Evolutionary conservation across 192 early-diverging fungal genomes (phyloP).

Genomic region (Polychytrium aggregatum): DNA sequence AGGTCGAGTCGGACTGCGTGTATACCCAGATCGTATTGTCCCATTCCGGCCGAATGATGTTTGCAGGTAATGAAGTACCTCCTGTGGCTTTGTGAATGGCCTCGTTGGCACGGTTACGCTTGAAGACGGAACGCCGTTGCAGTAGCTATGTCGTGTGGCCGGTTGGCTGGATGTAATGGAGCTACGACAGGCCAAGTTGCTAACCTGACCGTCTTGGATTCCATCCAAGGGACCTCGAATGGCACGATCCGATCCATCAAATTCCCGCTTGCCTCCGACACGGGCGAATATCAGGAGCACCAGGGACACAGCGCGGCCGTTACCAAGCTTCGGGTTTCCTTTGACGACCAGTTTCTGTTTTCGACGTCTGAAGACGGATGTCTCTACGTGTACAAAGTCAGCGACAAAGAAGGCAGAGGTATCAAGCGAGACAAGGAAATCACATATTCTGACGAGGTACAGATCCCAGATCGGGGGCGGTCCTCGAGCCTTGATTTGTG

Average conservation of each 20-base stretch:
- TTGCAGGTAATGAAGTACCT: slow-evolving; percentile 7
- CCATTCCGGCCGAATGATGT: slow-evolving; percentile 22
- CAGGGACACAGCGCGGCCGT: slow-evolving; percentile 23
- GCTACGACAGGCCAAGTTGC: neutral
- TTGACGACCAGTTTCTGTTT: slow-evolving; percentile 39
- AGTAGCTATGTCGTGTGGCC: no score
- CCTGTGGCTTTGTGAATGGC: no score
- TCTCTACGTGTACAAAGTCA: slow-evolving; percentile 30
- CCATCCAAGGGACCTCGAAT: slow-evolving; percentile 16
- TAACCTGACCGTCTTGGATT: neutral
- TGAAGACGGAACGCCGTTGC: no score
- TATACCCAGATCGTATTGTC: slow-evolving; percentile 14
- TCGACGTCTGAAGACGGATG: slow-evolving; percentile 35
- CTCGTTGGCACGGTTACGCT: no score
- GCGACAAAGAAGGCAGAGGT: slow-evolving; percentile 31
- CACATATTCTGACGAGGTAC: slow-evolving; percentile 41
- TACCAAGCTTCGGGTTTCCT: slow-evolving; percentile 25
- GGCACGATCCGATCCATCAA: slow-evolving; percentile 26
- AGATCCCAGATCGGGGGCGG: no score
- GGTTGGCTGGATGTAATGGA: neutral
- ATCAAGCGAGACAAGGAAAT: slow-evolving; percentile 36
- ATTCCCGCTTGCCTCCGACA: slow-evolving; percentile 25
- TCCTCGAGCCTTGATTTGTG: no score
- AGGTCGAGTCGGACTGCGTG: slow-evolving; percentile 16
- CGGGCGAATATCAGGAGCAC: slow-evolving; percentile 21